Conservation (phyloP, 108 stramenopile species). For the Nitzschia putrida region DNA sequence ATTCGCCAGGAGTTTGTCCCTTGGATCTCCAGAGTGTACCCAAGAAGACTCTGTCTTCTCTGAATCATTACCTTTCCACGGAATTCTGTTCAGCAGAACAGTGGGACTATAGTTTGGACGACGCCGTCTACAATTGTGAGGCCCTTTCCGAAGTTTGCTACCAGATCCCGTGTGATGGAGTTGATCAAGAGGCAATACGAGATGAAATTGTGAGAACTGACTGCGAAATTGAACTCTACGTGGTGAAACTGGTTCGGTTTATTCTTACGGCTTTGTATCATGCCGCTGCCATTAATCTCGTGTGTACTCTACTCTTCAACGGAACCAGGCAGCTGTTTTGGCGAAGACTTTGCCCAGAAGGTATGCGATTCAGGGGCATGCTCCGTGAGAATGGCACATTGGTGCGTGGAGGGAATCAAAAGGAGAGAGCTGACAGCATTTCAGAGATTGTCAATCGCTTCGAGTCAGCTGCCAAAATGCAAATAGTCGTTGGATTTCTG, state of each 20-base stretch:
- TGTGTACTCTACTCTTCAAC: constrained; percentile 36
- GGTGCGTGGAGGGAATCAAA: constrained; percentile 15
- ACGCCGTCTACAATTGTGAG: constrained; percentile 28
- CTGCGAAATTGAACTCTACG: constrained; percentile 43
- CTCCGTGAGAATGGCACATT: constrained; percentile 37
- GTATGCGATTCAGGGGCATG: constrained; percentile 26
- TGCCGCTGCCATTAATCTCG: constrained; percentile 24
- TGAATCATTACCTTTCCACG: no score
- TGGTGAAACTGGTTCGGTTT: constrained; percentile 28
- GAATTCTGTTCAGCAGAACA: neutral
- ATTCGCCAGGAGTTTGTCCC: constrained; percentile 24
- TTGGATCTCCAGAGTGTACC: constrained; percentile 18
- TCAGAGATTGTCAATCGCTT: constrained; percentile 27
- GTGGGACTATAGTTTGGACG: constrained; percentile 1
- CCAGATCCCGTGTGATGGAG: constrained; percentile 35
- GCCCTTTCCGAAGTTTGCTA: constrained; percentile 20
- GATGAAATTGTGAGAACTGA: constrained; percentile 28
- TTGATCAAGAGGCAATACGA: constrained; percentile 23
- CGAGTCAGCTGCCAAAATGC: constrained; percentile 27
- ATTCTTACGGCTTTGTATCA: constrained; percentile 27
- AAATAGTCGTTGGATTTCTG: constrained; percentile 16
- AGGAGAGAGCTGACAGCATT: constrained; percentile 20
- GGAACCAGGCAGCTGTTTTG: constrained; percentile 39
- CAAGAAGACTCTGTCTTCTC: no score
- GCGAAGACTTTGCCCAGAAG: constrained; percentile 39